Evolutionary conservation across 176 grass and related monocot genomes (phyloP), one percentile per base, ranked within the genome.

Genomic region (Cymbopogon citratus): DNA sequence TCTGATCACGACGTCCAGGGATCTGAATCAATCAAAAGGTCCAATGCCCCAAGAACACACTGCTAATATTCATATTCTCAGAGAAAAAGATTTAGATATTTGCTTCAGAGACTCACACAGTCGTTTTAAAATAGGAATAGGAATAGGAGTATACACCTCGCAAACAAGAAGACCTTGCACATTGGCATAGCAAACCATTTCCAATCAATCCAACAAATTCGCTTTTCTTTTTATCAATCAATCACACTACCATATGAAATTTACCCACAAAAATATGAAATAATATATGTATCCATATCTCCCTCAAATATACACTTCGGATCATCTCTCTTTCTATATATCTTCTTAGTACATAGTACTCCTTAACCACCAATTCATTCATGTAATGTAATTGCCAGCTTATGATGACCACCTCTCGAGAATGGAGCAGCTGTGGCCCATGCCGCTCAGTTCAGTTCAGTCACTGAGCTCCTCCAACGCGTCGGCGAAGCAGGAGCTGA

Each of bases 401-500:
- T 18, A 43, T 48, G 45, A 19, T 57, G 26, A 80, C 12, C 27
- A 25, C 43, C 24, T 51, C 8, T 49, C 14, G 6, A 66, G 1
- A 57, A 57, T 3, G 54, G 54, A 57, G 54, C 21, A 8, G 21
- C 21, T n/a, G 21, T 11, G 21, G 21, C 12, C 56, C n/a, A 59
- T 59, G 54, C 54, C 5, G 52, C 52, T 23, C 31, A 4, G 3
- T 18, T 28, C 26, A 25, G 56, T 60, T 24, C 21, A 26, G 2
- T 84, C 85, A 87, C 52, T 76, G 83, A 63, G 60, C 60, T 78
- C 66, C 44, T 41, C 62, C 69, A 93, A 21, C 23, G 87, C 87
- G 26, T 88, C 66, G 27, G 78, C 36, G 74, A 99, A 99, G 73
- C 63, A 81, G 0, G 76, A 68, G 9, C 21, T 43, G 86, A 99